Conservation (phyloP, 148 eudicot genomes). For the Cornus suecica region DNA sequence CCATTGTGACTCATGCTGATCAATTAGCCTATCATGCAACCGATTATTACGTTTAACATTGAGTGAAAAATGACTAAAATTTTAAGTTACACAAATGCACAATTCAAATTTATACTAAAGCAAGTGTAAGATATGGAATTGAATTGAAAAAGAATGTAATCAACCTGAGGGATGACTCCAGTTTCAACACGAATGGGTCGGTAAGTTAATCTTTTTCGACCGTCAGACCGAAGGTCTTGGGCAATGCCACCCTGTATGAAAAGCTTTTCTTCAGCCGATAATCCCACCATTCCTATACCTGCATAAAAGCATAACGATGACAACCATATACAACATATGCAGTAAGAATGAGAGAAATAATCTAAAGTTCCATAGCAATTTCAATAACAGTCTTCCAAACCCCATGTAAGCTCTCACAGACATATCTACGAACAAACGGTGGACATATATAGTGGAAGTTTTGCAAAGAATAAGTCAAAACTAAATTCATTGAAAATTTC, state of each 20-base stretch:
- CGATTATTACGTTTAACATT: slow-evolving; percentile 5
- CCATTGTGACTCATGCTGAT: slow-evolving; percentile 84
- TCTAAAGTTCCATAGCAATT: neutral
- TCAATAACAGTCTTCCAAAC: neutral
- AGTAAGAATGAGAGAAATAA: neutral
- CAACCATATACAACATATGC: neutral
- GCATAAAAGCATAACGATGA: neutral
- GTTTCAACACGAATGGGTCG: slow-evolving; percentile 66
- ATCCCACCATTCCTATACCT: slow-evolving; percentile 62
- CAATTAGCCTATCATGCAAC: slow-evolving; percentile 68
- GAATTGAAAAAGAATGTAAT: neutral
- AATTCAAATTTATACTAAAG: neutral
- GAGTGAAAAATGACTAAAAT: neutral
- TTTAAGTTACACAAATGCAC: neutral
- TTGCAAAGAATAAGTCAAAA: no score
- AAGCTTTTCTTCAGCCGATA: slow-evolving; percentile 73
- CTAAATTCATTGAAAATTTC: no score
- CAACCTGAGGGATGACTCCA: slow-evolving; percentile 84
- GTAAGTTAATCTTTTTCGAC: slow-evolving; percentile 66
- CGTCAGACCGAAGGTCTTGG: slow-evolving; percentile 94
- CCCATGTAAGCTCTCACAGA: neutral
- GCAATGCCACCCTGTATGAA: slow-evolving; percentile 89
- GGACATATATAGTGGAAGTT: neutral
- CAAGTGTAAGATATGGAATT: neutral
- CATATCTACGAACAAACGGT: neutral